Base-by-base conservation (phyloP, 192 early-diverging fungal genomes). In the Coemansia sp. region DNA sequence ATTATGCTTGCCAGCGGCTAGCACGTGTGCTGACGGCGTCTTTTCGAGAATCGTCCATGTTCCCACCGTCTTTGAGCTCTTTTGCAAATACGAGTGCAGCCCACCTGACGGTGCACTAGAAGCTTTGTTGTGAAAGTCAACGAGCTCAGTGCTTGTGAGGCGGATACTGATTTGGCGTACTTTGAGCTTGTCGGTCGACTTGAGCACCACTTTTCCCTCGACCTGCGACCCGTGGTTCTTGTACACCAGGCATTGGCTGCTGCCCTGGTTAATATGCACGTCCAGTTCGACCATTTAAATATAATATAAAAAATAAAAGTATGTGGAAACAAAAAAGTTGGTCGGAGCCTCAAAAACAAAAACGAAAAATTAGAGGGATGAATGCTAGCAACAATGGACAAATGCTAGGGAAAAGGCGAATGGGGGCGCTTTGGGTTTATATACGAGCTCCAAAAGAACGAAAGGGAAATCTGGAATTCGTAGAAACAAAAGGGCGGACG, bases 111-210 rank as follows among this genome's bases (percentile, higher is more conserved):
- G 57, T 40, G 50, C 60, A 57, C 37, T 37, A 38, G 20, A 23
- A 57, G 19, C 5, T 46, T 66, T 57, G 63, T 20, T 21, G 9
- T 62, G 59, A 48, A 79, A 61, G 36, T 79, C 76, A 0, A 79
- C 71, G 0, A 79, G 64, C 54, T 79, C 76, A 4, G 70, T 72
- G 50, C 60, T 51, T 0, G 69, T 19, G 0, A 79, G 71, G 0
- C 76, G 76, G 22, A 79, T 60, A 19, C 44, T 65, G 8, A 73
- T 60, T 28, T 79, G 71, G 0, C 71, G 66, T 14, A 79, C 59
- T 38, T 79, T 73, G 5, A 70, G 67, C 52, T 52, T 65, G 66
- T 73, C 69, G 17, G 51, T 60, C 19, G 71, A 70, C 22, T 49
- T 55, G n/a, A 73, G 61, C 2, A 57, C 36, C 20, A 79, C 44